phyloP scores from a whole-genome alignment of 73 alveolate species.

The Effrenium voratum region DNA sequence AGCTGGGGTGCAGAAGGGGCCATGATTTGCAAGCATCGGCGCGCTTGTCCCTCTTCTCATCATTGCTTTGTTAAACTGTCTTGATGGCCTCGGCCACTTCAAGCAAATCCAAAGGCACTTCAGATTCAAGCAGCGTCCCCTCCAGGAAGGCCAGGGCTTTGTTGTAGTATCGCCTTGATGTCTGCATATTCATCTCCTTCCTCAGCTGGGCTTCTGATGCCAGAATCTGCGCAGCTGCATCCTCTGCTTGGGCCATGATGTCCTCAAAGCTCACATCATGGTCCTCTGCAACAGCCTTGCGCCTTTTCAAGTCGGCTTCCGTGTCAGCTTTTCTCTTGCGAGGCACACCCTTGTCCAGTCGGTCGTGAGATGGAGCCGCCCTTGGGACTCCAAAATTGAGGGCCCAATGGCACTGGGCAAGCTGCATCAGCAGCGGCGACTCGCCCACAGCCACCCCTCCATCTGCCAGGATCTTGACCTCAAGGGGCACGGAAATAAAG shows the following conservation, averaged over 20 bases:
- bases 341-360: constrained; percentile 7
- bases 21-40: background rate
- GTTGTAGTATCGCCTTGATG: background rate
- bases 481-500: background rate
- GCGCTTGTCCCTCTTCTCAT: background rate
- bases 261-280: background rate
- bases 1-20: background rate
- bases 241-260: background rate
- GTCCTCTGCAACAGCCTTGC: background rate
- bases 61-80: background rate
- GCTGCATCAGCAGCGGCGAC: background rate
- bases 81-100: constrained; percentile 8
- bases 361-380: background rate
- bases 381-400: background rate
- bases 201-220: too few relatives aligned
- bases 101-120: background rate
- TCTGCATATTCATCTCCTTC: background rate
- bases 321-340: background rate
- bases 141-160: background rate
- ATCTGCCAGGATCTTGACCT: background rate
- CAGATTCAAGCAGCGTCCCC: too few relatives aligned
- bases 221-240: background rate
- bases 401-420: background rate
- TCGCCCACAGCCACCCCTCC: background rate
- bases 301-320: background rate